Evolutionary conservation across 495 filamentous ascomycete genomes (phyloP).

Genomic region (Melanomma pulvis-pyrius): DNA sequence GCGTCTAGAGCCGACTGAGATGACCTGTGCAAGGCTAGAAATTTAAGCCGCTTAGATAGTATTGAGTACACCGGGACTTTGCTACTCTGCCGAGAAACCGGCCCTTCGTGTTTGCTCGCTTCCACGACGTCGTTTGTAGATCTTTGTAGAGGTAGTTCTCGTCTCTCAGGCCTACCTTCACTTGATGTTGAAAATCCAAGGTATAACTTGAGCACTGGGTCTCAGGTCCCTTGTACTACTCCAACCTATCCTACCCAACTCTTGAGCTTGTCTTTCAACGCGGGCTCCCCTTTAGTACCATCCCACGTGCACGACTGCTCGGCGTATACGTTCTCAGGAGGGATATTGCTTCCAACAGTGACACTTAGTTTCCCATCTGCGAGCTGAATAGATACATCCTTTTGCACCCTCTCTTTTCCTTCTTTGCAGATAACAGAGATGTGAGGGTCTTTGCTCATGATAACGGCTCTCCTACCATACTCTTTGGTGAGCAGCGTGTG

Average conservation of each 20-base stretch:
- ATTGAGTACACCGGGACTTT: too few relatives aligned
- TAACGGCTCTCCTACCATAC: not conserved
- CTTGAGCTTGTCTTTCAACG: not conserved
- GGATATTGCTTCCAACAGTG: not conserved
- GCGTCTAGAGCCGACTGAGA: too few relatives aligned
- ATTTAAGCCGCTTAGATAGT: too few relatives aligned
- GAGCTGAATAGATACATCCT: not conserved
- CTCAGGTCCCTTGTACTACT: too few relatives aligned
- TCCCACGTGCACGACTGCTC: not conserved
- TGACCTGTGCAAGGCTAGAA: too few relatives aligned
- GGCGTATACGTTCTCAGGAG: not conserved
- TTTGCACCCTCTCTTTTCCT: not conserved
- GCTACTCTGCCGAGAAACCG: too few relatives aligned
- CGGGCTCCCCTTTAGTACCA: not conserved
- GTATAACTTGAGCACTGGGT: too few relatives aligned
- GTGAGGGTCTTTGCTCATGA: not conserved
- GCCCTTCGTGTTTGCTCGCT: too few relatives aligned
- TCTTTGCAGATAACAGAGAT: not conserved
- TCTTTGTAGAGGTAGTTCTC: too few relatives aligned
- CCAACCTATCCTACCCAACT: conserved; percentile 1
- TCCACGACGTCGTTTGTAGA: too few relatives aligned
- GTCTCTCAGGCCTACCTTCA: too few relatives aligned
- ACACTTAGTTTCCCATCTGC: not conserved
- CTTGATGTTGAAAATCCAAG: too few relatives aligned
- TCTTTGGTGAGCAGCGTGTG: conserved; percentile 18